Conservation (phyloP, 2,329 filamentous ascomycete species). For the Scytalidium lignicola region DNA sequence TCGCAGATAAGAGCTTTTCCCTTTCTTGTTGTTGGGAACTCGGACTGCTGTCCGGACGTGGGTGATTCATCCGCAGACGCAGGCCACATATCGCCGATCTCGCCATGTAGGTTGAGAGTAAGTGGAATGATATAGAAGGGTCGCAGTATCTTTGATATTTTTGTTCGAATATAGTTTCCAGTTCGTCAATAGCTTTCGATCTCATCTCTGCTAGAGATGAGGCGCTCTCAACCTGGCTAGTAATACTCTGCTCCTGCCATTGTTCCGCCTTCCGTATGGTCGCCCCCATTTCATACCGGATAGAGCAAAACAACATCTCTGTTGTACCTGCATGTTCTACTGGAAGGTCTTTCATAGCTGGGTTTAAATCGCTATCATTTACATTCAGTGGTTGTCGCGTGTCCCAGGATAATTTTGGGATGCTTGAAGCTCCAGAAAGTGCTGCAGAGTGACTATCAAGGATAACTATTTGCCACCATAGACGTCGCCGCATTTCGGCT, state of each 20-base stretch:
- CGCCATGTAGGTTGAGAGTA: not conserved
- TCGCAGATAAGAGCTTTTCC: not conserved
- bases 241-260: not conserved
- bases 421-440: constrained; percentile 42
- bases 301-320: constrained; percentile 35
- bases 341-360: constrained; percentile 32
- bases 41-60: not conserved
- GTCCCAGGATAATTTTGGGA: constrained; percentile 33
- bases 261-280: not conserved
- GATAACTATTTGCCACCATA: constrained; percentile 57
- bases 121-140: constrained; percentile 1
- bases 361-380: constrained; percentile 45
- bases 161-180: constrained; percentile 7
- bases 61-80: constrained; percentile 1
- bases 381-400: constrained; percentile 45
- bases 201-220: not conserved
- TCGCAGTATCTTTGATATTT: constrained; percentile 1
- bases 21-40: constrained; percentile 1
- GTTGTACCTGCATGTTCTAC: constrained; percentile 33
- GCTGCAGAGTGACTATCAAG: constrained; percentile 51
- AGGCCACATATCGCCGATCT: not conserved
- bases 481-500: constrained; percentile 52
- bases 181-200: not conserved
- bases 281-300: constrained; percentile 2
- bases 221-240: not conserved